Conservation (phyloP, 495 filamentous ascomycete genomes). For the Pseudomonodictys pantanalensis region DNA sequence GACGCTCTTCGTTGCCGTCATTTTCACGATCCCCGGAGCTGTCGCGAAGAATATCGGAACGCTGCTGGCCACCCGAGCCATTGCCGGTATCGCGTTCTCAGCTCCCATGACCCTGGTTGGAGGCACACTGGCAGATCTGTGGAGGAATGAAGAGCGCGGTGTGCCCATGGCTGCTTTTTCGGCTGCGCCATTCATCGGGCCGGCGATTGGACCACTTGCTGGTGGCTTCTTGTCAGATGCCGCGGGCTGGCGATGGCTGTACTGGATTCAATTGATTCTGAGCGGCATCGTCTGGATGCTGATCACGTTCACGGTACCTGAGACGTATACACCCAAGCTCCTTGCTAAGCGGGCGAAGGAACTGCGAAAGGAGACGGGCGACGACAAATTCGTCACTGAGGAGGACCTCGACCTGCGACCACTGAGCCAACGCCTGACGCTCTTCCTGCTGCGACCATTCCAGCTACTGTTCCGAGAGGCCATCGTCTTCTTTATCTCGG, state of each 20-base stretch:
- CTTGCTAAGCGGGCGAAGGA: slow-evolving; percentile 63
- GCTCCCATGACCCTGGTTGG: slow-evolving; percentile 82
- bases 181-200: slow-evolving; percentile 74
- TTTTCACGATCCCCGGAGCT: slow-evolving; percentile 77
- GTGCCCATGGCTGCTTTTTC: slow-evolving; percentile 85
- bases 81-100: slow-evolving; percentile 79
- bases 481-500: slow-evolving; percentile 71
- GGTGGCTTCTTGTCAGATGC: slow-evolving; percentile 72
- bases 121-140: slow-evolving; percentile 76
- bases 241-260: slow-evolving; percentile 77
- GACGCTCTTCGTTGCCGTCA: slow-evolving; percentile 62
- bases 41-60: slow-evolving; percentile 71
- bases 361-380: slow-evolving; percentile 63
- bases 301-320: slow-evolving; percentile 76
- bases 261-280: slow-evolving; percentile 78
- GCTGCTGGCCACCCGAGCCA: slow-evolving; percentile 66
- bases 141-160: slow-evolving; percentile 76
- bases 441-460: slow-evolving; percentile 74
- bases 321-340: slow-evolving; percentile 74
- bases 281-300: slow-evolving; percentile 62
- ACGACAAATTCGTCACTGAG: slow-evolving; percentile 64
- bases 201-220: slow-evolving; percentile 68
- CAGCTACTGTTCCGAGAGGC: slow-evolving; percentile 75
- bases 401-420: slow-evolving; percentile 68
- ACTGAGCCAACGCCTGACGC: slow-evolving; percentile 57